Percentiles rank a stretch among this genome's conserved stretches.
phyloP scores from a whole-genome alignment of 768 basidiomycete species.

The Auricularia cornea region DNA sequence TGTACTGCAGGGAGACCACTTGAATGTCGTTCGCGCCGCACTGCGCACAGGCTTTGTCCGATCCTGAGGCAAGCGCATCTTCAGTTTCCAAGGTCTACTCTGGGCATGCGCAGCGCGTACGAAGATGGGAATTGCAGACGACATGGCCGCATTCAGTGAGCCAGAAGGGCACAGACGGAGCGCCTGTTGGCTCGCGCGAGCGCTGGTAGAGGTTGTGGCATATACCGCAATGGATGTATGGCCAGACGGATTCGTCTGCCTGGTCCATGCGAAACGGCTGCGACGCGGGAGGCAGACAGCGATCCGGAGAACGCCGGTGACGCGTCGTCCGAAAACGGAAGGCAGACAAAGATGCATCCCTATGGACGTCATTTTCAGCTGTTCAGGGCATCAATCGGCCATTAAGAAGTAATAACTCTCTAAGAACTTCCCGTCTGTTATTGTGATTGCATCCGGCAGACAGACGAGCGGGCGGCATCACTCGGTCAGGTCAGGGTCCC shows the following conservation, averaged over 20 bases:
- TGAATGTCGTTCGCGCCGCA: conserved; percentile 60
- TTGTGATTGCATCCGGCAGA: too few species aligned
- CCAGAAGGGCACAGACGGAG: conserved; percentile 70
- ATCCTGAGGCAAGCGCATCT: conserved; percentile 38
- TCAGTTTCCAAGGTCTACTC: too few species aligned
- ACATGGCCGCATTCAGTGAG: conserved; percentile 84
- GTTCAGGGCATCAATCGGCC: too few species aligned
- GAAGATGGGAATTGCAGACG: conserved; percentile 72
- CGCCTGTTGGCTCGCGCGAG: conserved; percentile 18
- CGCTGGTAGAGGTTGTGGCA: conserved; percentile 56
- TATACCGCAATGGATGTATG: conserved; percentile 61
- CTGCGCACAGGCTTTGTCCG: conserved; percentile 65
- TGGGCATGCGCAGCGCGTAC: neutral
- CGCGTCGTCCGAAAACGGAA: too few species aligned
- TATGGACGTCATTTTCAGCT: too few species aligned
- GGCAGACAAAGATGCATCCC: too few species aligned
- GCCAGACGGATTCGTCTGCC: conserved; percentile 42
- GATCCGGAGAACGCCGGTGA: too few species aligned
- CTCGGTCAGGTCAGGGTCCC: too few species aligned
- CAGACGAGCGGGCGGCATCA: too few species aligned
- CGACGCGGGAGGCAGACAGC: neutral
- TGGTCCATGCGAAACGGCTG: neutral
- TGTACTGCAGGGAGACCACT: conserved; percentile 44
- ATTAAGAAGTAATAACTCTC: too few species aligned
- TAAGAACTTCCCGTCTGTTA: too few species aligned